phyloP scores from a whole-genome alignment of 1,139 yeast genomes.

The Suhomyces guaymorum region DNA sequence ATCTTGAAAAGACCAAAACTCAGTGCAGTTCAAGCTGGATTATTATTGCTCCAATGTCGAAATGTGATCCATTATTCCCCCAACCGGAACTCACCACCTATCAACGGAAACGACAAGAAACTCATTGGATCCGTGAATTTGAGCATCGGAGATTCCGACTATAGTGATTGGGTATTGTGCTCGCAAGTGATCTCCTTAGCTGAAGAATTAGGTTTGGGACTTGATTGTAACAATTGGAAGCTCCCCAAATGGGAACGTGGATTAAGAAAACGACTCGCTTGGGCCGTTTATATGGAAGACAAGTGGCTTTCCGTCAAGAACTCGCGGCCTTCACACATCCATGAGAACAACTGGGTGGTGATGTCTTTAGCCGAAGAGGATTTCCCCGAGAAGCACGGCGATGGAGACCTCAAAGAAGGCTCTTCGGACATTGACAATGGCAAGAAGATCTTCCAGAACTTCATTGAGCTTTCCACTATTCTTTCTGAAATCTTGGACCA shows the following conservation, averaged over 20 bases:
- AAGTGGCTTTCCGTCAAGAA: conserved; percentile 83
- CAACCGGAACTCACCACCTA: conserved; percentile 4
- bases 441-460: conserved; percentile 64
- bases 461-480: conserved; percentile 68
- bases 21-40: conserved; percentile 80
- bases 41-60: conserved; percentile 66
- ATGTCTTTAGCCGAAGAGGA: conserved; percentile 65
- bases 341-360: conserved; percentile 70
- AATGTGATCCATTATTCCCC: conserved; percentile 29
- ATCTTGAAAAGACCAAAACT: conserved; percentile 72
- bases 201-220: conserved; percentile 82
- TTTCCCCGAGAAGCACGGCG: conserved; percentile 68
- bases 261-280: conserved; percentile 76
- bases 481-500: conserved; percentile 70
- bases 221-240: conserved; percentile 85
- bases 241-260: conserved; percentile 93
- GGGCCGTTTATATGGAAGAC: conserved; percentile 91
- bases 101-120: conserved; percentile 10
- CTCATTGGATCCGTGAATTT: conserved; percentile 1
- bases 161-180: conserved; percentile 80
- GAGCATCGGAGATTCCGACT: conserved; percentile 43
- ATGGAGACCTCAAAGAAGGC: conserved; percentile 58
- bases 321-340: conserved; percentile 76
- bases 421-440: conserved; percentile 74
- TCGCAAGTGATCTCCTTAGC: conserved; percentile 85